Percentiles rank a stretch among this genome's conserved stretches.
phyloP scores from a whole-genome alignment of 176 grass and related monocot genomes.

The Phyllostachys edulis region DNA sequence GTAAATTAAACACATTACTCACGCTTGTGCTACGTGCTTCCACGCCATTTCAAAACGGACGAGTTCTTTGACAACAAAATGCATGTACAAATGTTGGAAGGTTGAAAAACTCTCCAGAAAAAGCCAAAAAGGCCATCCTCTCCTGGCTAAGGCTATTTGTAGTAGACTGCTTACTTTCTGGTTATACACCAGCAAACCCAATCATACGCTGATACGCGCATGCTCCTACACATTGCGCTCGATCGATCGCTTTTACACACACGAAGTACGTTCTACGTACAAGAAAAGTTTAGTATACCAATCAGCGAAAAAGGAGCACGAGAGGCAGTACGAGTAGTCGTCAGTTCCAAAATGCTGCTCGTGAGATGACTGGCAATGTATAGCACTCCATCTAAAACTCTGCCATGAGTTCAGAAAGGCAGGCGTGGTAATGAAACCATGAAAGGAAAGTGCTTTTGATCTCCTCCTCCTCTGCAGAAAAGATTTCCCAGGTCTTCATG shows the following conservation, averaged over 20 bases:
- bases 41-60: background rate
- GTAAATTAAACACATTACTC: background rate
- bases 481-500: background rate
- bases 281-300: background rate
- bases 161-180: background rate
- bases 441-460: background rate
- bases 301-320: background rate
- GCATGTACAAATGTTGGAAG: background rate
- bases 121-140: constrained; percentile 27
- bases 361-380: background rate
- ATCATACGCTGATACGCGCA: constrained; percentile 8
- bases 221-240: background rate
- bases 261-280: background rate
- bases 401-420: background rate
- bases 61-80: background rate
- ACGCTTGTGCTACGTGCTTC: background rate
- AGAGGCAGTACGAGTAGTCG: background rate
- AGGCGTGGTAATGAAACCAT: background rate
- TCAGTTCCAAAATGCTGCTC: background rate
- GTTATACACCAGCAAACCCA: background rate
- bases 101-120: background rate
- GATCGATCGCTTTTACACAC: background rate
- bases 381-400: background rate
- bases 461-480: background rate
- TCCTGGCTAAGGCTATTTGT: background rate